phyloP scores from a whole-genome alignment of 2,329 filamentous ascomycete genomes.

The Aspergillus hortae region DNA sequence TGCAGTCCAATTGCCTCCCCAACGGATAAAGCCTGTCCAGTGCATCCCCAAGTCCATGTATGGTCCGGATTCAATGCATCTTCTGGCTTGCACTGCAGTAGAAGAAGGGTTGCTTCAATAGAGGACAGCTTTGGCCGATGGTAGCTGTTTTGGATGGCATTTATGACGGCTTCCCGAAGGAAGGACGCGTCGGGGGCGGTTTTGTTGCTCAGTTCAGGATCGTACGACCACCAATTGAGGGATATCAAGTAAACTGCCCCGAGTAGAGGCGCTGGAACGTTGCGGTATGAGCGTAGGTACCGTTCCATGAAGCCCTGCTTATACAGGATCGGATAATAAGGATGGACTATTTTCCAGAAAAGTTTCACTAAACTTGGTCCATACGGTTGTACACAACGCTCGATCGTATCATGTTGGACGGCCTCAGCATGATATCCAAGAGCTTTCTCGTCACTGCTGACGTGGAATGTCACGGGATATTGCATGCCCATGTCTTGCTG shows the following conservation, averaged over 20 bases:
- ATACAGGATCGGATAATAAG: neutral
- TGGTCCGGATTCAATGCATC: neutral
- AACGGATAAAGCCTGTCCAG: neutral
- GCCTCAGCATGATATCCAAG: neutral
- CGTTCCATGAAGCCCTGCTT: neutral
- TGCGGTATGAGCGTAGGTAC: neutral
- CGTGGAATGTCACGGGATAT: neutral
- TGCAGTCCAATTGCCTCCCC: neutral
- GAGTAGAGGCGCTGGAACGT: neutral
- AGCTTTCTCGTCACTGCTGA: neutral
- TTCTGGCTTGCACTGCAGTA: neutral
- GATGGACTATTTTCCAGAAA: neutral
- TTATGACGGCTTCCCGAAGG: neutral
- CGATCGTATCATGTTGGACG: neutral
- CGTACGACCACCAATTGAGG: neutral
- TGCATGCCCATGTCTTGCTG: neutral
- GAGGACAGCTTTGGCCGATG: neutral
- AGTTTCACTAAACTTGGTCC: neutral
- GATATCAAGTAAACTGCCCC: neutral
- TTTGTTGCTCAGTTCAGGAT: neutral
- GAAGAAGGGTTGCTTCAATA: neutral
- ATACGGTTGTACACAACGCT: neutral
- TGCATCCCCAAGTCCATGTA: constrained; percentile 1
- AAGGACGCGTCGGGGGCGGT: neutral
- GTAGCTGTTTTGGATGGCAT: neutral